phyloP scores from a whole-genome alignment of 2,329 filamentous ascomycete species.

The Epicoccum nigrum region DNA sequence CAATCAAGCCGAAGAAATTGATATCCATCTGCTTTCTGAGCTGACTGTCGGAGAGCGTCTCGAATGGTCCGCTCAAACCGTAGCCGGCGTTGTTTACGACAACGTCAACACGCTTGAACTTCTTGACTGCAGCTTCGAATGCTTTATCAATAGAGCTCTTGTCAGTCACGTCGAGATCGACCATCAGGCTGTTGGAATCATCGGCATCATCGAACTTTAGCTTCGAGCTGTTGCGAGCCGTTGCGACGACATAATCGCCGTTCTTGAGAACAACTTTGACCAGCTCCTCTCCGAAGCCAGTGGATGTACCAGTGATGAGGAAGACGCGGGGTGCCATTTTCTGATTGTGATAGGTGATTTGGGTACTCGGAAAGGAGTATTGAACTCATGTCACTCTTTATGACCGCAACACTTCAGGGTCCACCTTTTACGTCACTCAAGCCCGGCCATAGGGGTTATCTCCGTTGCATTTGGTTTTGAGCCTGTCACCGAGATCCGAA shows the following conservation, averaged over 20 bases:
- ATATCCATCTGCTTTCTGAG: constrained; percentile 62
- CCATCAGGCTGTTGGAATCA: constrained; percentile 56
- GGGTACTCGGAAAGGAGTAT: too few relatives aligned
- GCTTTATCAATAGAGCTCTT: constrained; percentile 53
- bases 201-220: constrained; percentile 48
- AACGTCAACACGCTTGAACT: constrained; percentile 64
- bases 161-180: constrained; percentile 61
- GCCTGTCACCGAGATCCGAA: too few relatives aligned
- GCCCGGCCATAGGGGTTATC: neutral
- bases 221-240: constrained; percentile 54
- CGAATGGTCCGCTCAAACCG: constrained; percentile 59
- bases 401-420: neutral
- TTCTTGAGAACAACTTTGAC: constrained; percentile 52
- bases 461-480: too few relatives aligned
- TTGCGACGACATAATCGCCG: constrained; percentile 55
- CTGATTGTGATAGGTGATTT: neutral
- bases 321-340: constrained; percentile 54
- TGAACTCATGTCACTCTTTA: constrained; percentile 1
- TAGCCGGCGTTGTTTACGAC: constrained; percentile 69
- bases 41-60: constrained; percentile 57
- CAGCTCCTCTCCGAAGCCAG: constrained; percentile 55
- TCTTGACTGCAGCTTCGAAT: constrained; percentile 53
- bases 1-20: constrained; percentile 65
- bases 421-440: constrained; percentile 1
- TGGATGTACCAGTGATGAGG: constrained; percentile 55